These are phyloP conservation scores for Pseudogymnoascus sp. DNA, from an alignment of 2,329 filamentous ascomycete genomes.

Conservation along the genomic window DNA sequence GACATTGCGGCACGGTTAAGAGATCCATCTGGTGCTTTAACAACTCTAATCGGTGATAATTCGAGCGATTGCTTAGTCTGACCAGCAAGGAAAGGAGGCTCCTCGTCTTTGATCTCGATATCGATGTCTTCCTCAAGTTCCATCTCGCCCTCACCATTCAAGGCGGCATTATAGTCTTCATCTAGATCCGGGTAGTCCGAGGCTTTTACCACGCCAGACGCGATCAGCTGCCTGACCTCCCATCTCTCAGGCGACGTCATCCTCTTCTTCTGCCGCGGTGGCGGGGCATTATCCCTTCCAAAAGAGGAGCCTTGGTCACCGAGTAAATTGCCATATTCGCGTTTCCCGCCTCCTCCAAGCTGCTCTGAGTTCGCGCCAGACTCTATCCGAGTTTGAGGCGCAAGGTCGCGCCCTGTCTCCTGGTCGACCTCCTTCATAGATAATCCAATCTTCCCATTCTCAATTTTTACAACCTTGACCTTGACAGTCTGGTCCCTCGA, in stretches of 20 bases:
- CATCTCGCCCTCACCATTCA: constrained; percentile 79
- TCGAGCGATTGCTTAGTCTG: constrained; percentile 96
- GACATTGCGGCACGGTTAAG: constrained; percentile 95
- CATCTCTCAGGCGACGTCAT: constrained; percentile 95
- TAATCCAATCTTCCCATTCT: constrained; percentile 73
- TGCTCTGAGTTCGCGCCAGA: constrained; percentile 88
- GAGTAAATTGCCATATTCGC: constrained; percentile 49
- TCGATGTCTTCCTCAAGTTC: constrained; percentile 95
- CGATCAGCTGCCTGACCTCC: constrained; percentile 96
- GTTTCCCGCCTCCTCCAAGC: constrained; percentile 60
- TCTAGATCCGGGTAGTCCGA: constrained; percentile 92
- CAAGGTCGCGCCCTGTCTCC: constrained; percentile 73
- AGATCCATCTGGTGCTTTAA: constrained; percentile 97
- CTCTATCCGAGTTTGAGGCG: constrained; percentile 69
- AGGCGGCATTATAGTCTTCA: constrained; percentile 83
- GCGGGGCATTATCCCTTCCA: constrained; percentile 49
- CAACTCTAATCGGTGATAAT: constrained; percentile 87
- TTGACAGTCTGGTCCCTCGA: constrained; percentile 76
- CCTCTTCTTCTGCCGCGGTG: constrained; percentile 66
- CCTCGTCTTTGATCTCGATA: constrained; percentile 93
- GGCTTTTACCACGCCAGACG: constrained; percentile 86
- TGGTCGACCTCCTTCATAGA: constrained; percentile 99
- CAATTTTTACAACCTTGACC: constrained; percentile 85
- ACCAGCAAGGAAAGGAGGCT: constrained; percentile 89
- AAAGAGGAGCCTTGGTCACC: constrained; percentile 54